These are phyloP conservation scores for Hevea brasiliensis DNA, from an alignment of 345 rosid genomes.

Conservation along the genomic window DNA sequence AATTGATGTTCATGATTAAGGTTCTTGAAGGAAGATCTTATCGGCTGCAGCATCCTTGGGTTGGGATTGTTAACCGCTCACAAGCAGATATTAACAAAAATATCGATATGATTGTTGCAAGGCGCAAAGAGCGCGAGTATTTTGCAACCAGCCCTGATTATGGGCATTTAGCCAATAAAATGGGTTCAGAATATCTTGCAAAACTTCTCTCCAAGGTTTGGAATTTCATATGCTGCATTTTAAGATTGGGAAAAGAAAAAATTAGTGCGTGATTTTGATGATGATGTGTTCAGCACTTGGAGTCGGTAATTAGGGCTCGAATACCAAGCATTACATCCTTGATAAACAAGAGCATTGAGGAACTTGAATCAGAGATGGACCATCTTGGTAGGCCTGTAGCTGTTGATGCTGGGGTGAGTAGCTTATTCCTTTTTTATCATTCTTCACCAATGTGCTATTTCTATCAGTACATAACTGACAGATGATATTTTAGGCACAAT, in stretches of 20 bases:
- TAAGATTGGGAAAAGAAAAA: background rate
- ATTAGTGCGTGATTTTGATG: conserved; percentile 14
- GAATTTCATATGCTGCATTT: background rate
- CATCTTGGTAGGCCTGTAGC: conserved; percentile 85
- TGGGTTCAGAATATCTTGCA: conserved; percentile 98
- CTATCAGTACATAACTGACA: background rate
- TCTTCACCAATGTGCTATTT: background rate
- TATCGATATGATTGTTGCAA: conserved; percentile 83
- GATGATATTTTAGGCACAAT: conserved; percentile 30
- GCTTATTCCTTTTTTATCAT: background rate
- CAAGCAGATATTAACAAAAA: conserved; percentile 96
- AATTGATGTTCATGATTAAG: conserved; percentile 33
- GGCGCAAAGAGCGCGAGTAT: conserved; percentile 81
- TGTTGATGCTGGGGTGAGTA: conserved; percentile 89
- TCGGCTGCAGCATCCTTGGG: conserved; percentile 89
- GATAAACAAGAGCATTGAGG: conserved; percentile 87
- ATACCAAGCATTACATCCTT: conserved; percentile 82
- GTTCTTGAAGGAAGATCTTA: conserved; percentile 96
- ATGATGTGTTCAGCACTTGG: conserved; percentile 70
- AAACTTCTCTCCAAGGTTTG: conserved; percentile 89
- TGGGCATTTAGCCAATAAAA: conserved; percentile 82
- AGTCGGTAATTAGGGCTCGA: conserved; percentile 77
- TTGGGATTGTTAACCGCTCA: conserved; percentile 95
- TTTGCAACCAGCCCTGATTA: conserved; percentile 93
- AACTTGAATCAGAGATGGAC: conserved; percentile 87